A percentile compares a stretch with the other conserved stretches of the same genome.
Evolutionary conservation across 2,329 filamentous ascomycete genomes (phyloP).

Genomic region (Alternaria tenuissima): DNA sequence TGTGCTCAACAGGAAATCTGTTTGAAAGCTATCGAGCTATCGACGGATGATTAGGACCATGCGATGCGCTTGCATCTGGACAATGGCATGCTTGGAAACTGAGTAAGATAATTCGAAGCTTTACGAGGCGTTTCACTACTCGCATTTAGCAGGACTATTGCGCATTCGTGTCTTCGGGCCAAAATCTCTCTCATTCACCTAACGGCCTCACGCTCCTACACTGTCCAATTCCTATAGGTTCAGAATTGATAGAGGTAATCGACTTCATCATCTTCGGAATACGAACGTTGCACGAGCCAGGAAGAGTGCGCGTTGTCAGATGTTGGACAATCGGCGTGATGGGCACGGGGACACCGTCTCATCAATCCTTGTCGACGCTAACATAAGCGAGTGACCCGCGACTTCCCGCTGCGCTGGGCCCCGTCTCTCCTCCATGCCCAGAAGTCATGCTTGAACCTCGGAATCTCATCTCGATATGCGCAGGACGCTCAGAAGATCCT

Average conservation of each 20-base stretch:
- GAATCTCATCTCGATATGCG: constrained; percentile 53
- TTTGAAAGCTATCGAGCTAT: not conserved
- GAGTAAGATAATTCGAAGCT: not conserved
- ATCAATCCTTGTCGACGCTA: constrained; percentile 1
- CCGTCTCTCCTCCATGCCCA: not conserved
- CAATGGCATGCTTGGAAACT: not conserved
- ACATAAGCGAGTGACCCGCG: not conserved
- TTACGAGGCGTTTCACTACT: not conserved
- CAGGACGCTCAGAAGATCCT: constrained; percentile 65
- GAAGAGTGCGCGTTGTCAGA: not conserved
- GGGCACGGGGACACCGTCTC: not conserved
- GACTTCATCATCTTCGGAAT: not conserved
- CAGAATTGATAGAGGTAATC: not conserved
- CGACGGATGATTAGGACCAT: not conserved
- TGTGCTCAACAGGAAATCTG: not conserved
- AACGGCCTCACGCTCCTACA: not conserved
- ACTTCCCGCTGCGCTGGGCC: not conserved
- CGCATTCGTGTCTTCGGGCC: not conserved
- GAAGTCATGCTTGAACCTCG: constrained; percentile 1
- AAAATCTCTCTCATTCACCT: not conserved
- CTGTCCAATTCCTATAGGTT: not conserved
- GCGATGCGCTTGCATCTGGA: not conserved
- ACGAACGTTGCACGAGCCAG: not conserved
- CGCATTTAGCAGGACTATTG: not conserved
- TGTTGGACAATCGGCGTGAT: not conserved